Base-by-base conservation (phyloP, 148 eudicot genomes). In the Beta vulgaris region DNA sequence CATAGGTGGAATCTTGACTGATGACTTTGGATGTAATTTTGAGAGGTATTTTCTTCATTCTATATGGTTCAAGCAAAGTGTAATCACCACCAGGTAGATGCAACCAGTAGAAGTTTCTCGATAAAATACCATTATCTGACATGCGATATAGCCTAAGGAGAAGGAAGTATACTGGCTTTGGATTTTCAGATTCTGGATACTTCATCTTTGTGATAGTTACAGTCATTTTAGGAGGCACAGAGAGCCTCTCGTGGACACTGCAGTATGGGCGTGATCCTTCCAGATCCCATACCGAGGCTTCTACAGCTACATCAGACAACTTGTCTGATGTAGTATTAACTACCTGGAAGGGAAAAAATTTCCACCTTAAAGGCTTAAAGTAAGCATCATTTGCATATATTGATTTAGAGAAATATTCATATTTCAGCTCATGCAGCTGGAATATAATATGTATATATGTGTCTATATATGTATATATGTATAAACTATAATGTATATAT, bases 31-130 rank as follows among this genome's bases (percentile, higher is more conserved):
- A 91, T 58, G 91, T 89, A 68, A 96, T 77, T 84, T 87, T 87
- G 69, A 96, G 93, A 51, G 98, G 93, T 32, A 92, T 58, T 82
- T 85, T 85, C 80, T 79, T 92, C 29, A 65, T 76, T 78, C 81
- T 89, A 86, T 90, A 89, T 23, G 90, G 84, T 85, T 91, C 94
- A 29, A 96, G 79, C 43, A 89, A 86, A 79, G 84, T 88, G 89
- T 90, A 96, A 83, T 92, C 91, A 55, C 89, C 91, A 66, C 89
- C 99, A 23, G 91, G 78, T 29, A 76, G 83, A 80, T 92, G 88
- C 76, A 92, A 79, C 99, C 99, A 96, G 83, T 96, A 96, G 73
- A 92, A 91, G 83, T 92, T 96, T 55, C 99, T 82, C 1, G 99
- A 96, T 37, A 92, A 69, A 77, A 96, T 85, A 79, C 87, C 57